A percentile compares a stretch with the other conserved stretches of the same genome.
Conservation (phyloP, 306 rosid species). For the Amphicarpaea edgeworthii region DNA sequence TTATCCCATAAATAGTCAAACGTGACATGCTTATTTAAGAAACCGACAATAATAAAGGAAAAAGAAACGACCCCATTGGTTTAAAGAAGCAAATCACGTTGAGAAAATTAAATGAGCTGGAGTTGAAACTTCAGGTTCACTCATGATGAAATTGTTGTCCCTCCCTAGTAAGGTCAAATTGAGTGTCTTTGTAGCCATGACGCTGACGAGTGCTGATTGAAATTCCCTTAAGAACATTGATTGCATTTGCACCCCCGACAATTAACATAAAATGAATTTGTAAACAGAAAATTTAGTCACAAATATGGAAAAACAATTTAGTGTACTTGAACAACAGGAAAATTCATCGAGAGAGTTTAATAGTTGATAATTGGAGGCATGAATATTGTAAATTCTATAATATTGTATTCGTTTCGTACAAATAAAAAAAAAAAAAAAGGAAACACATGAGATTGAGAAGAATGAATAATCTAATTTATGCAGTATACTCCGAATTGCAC, state of each 20-base stretch:
- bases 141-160: conserved; percentile 24
- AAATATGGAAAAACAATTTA: neutral
- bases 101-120: conserved; percentile 62
- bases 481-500: conserved; percentile 47
- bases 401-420: too few species aligned
- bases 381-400: too few species aligned
- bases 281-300: conserved; percentile 28
- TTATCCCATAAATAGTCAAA: conserved; percentile 41
- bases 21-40: conserved; percentile 36
- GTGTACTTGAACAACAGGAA: conserved; percentile 28
- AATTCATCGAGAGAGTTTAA: too few species aligned
- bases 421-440: too few species aligned
- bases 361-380: too few species aligned
- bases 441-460: conserved; percentile 26
- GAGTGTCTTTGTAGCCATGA: conserved; percentile 47
- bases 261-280: conserved; percentile 28
- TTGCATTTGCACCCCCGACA: conserved; percentile 45
- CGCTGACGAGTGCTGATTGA: conserved; percentile 9
- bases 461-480: conserved; percentile 33
- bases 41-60: conserved; percentile 20
- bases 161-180: conserved; percentile 48
- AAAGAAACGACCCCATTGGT: conserved; percentile 41
- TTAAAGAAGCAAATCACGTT: conserved; percentile 28
- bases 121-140: conserved; percentile 55
- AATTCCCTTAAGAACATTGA: conserved; percentile 8